These are phyloP conservation scores for Nakazawaea ambrosiae DNA, from an alignment of 805 yeast species.

Conservation along the genomic window DNA sequence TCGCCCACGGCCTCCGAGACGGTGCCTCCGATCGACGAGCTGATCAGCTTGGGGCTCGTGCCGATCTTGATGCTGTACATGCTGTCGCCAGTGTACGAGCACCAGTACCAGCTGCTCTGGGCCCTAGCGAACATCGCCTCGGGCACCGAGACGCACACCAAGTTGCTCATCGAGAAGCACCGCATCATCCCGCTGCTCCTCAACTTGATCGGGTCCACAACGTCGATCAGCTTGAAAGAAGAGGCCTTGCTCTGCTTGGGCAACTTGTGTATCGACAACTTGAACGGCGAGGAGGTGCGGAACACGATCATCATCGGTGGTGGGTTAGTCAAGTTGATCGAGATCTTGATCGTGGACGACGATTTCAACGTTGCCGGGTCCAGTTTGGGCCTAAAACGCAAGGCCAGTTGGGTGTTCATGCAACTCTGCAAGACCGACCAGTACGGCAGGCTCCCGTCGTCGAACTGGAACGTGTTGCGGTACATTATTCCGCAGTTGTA, in stretches of 20 bases:
- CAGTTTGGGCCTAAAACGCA: conserved; percentile 4
- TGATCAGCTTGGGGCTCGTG: conserved; percentile 4
- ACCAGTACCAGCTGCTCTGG: conserved; percentile 11
- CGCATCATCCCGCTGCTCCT: conserved; percentile 7
- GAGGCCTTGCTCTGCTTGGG: conserved; percentile 10
- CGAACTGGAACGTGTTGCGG: conserved; percentile 12
- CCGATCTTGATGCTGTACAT: conserved; percentile 8
- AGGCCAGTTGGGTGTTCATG: conserved; percentile 13
- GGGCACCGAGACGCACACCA: conserved; percentile 10
- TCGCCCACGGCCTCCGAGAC: conserved; percentile 4
- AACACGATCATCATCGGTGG: conserved; percentile 11
- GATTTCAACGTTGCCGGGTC: background rate
- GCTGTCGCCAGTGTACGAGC: background rate
- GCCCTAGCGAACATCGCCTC: conserved; percentile 7
- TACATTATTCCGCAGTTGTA: conserved; percentile 11
- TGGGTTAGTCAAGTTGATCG: conserved; percentile 11
- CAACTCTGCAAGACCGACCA: conserved; percentile 11
- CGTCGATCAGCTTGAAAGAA: conserved; percentile 5
- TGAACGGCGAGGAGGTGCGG: conserved; percentile 11
- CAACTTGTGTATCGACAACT: conserved; percentile 11
- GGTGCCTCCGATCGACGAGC: conserved; percentile 10
- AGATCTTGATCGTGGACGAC: conserved; percentile 11
- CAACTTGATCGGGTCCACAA: conserved; percentile 6
- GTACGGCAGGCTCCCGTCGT: conserved; percentile 11
- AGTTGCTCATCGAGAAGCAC: conserved; percentile 8